These are phyloP conservation scores for Climacium dendroides DNA, from an alignment of 225 moss, liverwort and hornwort genomes.

Conservation along the genomic window DNA sequence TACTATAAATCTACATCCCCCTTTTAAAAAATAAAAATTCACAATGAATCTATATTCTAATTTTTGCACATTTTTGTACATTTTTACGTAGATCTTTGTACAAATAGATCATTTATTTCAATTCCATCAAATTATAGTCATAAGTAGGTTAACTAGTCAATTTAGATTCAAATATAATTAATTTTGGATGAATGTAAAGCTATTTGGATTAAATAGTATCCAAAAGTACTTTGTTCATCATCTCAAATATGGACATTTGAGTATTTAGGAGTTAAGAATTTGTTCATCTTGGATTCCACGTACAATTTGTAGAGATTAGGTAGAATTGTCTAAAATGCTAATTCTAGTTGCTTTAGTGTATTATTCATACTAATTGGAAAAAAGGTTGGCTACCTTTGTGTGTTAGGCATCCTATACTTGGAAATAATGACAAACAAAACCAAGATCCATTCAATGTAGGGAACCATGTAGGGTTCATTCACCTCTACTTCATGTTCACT, in stretches of 20 bases:
- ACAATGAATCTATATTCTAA: not conserved
- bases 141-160: not conserved
- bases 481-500: no score
- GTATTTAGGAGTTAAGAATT: rapidly evolving
- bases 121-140: not conserved
- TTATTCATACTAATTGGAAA: not conserved
- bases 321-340: not conserved
- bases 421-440: no score
- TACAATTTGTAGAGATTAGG: rapidly evolving
- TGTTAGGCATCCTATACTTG: no score
- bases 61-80: no score
- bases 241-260: not conserved
- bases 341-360: not conserved
- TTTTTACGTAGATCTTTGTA: not conserved
- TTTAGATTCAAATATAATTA: not conserved
- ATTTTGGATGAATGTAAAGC: not conserved
- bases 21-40: not conserved
- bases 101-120: not conserved
- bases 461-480: no score
- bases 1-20: not conserved
- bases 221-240: not conserved
- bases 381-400: rapidly evolving
- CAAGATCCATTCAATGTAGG: no score
- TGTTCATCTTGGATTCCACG: rapidly evolving
- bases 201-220: not conserved